A percentile compares a stretch with the other conserved stretches of the same genome.
phyloP scores from a whole-genome alignment of 179 eudicot species.

The Spinacia oleracea region DNA sequence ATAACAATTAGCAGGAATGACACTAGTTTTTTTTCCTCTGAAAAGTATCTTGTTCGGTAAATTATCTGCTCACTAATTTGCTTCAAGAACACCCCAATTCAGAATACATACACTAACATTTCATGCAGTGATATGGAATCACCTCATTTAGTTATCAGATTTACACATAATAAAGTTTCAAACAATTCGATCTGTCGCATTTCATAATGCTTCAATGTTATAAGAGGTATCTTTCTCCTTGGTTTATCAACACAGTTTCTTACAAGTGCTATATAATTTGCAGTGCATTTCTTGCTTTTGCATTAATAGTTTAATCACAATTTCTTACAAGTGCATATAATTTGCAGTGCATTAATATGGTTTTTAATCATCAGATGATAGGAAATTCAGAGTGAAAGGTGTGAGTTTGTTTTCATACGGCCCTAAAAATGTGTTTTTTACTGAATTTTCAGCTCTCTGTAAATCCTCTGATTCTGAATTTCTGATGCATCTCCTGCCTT shows the following conservation, averaged over 20 bases:
- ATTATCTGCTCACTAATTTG: background rate
- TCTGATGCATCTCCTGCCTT: conserved; percentile 47
- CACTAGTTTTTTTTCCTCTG: no score
- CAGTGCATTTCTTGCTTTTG: background rate
- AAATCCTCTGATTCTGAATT: conserved; percentile 36
- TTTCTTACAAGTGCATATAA: background rate
- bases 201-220: background rate
- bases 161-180: background rate
- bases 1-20: no score
- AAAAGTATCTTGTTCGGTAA: background rate
- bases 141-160: background rate
- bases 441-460: conserved; percentile 43
- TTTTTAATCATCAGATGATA: conserved; percentile 36
- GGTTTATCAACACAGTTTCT: background rate
- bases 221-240: background rate
- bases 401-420: conserved; percentile 45
- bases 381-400: conserved; percentile 42
- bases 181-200: background rate
- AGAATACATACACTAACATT: background rate
- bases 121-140: background rate
- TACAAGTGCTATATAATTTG: background rate
- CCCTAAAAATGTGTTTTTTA: conserved; percentile 48
- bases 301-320: no score
- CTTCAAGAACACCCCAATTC: background rate
- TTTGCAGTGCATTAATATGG: background rate